A percentile compares a stretch with the other conserved stretches of the same genome.
These are phyloP conservation scores for Fistulifera solaris DNA, from an alignment of 108 stramenopile species.

Conservation along the genomic window DNA sequence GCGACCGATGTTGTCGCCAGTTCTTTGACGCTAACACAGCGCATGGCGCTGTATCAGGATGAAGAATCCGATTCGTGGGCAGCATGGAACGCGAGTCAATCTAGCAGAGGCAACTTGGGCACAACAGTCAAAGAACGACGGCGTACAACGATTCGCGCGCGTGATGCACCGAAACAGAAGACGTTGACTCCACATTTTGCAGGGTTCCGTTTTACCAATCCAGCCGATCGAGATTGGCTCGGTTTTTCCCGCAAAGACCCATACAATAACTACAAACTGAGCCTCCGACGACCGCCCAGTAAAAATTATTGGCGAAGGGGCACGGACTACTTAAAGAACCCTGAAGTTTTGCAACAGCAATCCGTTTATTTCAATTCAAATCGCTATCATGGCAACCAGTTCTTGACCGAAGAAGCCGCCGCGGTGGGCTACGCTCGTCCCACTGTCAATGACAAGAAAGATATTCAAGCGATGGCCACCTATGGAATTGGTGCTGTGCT, in stretches of 20 bases:
- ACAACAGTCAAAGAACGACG: slow-evolving; percentile 7
- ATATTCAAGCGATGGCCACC: slow-evolving; percentile 10
- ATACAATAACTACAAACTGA: slow-evolving; percentile 18
- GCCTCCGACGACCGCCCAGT: not conserved
- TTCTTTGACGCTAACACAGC: no score
- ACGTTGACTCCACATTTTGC: slow-evolving; percentile 44
- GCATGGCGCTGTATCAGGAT: not conserved
- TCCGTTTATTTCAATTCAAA: slow-evolving; percentile 70
- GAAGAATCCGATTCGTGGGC: not conserved
- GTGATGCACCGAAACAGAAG: not conserved
- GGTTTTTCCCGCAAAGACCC: slow-evolving; percentile 13
- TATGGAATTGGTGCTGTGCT: slow-evolving; percentile 27
- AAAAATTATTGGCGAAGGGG: not conserved
- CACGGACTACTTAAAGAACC: slow-evolving; percentile 6
- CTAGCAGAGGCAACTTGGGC: slow-evolving; percentile 1
- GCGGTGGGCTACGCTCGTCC: slow-evolving; percentile 29
- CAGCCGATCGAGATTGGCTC: slow-evolving; percentile 45
- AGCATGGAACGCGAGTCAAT: slow-evolving; percentile 6
- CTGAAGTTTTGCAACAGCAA: slow-evolving; percentile 8
- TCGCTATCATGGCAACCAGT: slow-evolving; percentile 47
- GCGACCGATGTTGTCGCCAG: no score
- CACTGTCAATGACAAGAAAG: slow-evolving; percentile 11
- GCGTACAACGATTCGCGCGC: not conserved
- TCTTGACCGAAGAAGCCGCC: slow-evolving; percentile 39
- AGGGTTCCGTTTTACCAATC: slow-evolving; percentile 37